Base-by-base conservation (phyloP, 164 flowering plant species). In the Vitis rupestris region DNA sequence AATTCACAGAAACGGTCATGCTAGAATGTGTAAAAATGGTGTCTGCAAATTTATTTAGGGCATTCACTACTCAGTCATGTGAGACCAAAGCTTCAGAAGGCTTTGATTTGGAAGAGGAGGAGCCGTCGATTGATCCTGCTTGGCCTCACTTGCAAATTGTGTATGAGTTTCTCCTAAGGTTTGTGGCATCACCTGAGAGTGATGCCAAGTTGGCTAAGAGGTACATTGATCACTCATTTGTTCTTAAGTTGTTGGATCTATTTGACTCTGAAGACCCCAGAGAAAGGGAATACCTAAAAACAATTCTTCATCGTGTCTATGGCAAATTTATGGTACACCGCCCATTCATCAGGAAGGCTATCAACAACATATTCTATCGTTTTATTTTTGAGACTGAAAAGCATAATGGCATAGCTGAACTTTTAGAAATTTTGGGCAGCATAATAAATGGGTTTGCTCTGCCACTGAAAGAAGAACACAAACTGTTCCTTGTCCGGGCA, bases 251-350 rank as follows among this genome's bases (percentile, higher is more conserved):
- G 77, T 80, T 93, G 2, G 93, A 91, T 74, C 84, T 88, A 15
- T 91, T 93, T 76, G 93, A 91, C 67, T 89, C 94, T 23, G 97
- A 93, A 65, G 98, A 93, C 72, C 91, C 90, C 13, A 83, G 98
- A 66, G 98, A 93, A 72, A 84, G 98, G 78, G 97, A 91, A 68
- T 90, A 88, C 73, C 74, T 93, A 78, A 93, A 93, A 72, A 89
- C 91, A 7, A 83, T 91, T 75, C 87, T 93, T n/a, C 98, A 93
- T 65, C 93, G 94, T 3, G 75, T 90, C 27, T 93, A 93, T 80
- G 97, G 97, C 2, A 93, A 93, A 70, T 89, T 90, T 71, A 93
- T 93, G 97, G 92, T 87, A 30, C 94, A 90, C 69, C 83, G 98
- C 0, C 97, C 98, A 8, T 88, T 82, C 74, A 86, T 93, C 51